Conservation (phyloP, 352 stramenopile species). For the Phytophthora uliginosa region DNA sequence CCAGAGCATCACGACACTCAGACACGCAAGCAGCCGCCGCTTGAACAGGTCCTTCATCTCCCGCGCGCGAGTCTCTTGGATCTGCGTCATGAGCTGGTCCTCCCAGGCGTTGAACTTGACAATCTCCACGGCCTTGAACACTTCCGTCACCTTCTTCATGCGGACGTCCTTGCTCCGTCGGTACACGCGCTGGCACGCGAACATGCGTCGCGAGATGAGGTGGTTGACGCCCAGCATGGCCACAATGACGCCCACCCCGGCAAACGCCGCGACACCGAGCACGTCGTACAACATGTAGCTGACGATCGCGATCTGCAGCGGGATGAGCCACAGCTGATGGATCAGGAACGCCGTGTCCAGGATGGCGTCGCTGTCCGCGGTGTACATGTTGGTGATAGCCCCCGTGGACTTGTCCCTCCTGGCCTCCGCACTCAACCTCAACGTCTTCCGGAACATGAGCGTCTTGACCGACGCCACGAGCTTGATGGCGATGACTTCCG, state of each 20-base stretch:
- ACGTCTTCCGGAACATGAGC: slow-evolving; percentile 63
- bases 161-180: slow-evolving; percentile 56
- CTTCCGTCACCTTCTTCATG: slow-evolving; percentile 68
- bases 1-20: slow-evolving; percentile 56
- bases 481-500: slow-evolving; percentile 65
- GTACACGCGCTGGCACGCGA: slow-evolving; percentile 35
- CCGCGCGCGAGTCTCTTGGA: slow-evolving; percentile 33
- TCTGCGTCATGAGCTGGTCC: slow-evolving; percentile 78
- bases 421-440: slow-evolving; percentile 54
- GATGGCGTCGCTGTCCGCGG: slow-evolving; percentile 59
- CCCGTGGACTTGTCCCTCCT: slow-evolving; percentile 57
- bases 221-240: slow-evolving; percentile 48
- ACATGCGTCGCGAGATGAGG: slow-evolving; percentile 44
- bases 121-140: slow-evolving; percentile 86
- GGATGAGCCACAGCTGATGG: slow-evolving; percentile 77
- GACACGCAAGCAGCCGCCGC: slow-evolving; percentile 34
- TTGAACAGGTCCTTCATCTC: slow-evolving; percentile 52
- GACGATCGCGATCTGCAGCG: slow-evolving; percentile 55
- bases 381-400: slow-evolving; percentile 76
- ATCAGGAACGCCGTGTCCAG: slow-evolving; percentile 47
- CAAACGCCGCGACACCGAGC: slow-evolving; percentile 45
- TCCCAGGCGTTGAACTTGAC: slow-evolving; percentile 97
- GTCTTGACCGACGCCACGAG: slow-evolving; percentile 61
- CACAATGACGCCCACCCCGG: slow-evolving; percentile 52
- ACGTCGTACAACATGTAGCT: slow-evolving; percentile 60